Evolutionary conservation across 208 protist species (phyloP).

Genomic region (Tritrichomonas musculus): DNA sequence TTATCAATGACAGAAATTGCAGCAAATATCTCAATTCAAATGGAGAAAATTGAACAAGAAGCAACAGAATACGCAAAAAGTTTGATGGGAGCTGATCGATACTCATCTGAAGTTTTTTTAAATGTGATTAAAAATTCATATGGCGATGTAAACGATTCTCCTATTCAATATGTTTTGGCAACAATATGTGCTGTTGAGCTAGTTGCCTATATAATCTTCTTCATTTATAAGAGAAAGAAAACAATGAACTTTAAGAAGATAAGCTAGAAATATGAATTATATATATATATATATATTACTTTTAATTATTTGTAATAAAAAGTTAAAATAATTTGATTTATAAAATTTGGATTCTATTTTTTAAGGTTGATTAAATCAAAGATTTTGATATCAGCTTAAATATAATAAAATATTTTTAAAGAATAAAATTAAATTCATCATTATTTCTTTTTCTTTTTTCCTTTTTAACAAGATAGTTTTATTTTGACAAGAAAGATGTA

Average conservation of each 20-base stretch:
- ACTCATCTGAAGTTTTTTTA: not conserved
- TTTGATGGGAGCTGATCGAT: not conserved
- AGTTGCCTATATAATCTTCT: not conserved
- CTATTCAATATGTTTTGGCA: not conserved
- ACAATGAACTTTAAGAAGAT: not conserved
- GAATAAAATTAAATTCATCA: no score
- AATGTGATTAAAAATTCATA: not conserved
- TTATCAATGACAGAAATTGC: not conserved
- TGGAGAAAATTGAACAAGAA: not conserved
- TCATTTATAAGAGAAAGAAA: not conserved
- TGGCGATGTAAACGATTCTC: not conserved
- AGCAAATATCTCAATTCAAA: not conserved
- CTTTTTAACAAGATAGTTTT: no score
- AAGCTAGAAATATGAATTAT: not conserved
- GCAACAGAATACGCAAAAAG: not conserved
- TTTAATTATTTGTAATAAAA: no score
- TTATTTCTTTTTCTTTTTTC: no score
- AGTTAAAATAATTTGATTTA: no score
- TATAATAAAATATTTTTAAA: no score
- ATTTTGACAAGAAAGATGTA: no score
- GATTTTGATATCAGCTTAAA: no score
- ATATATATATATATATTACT: no score
- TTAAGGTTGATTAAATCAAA: no score
- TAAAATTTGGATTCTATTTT: no score
- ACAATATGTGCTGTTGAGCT: not conserved